Evolutionary conservation across 139 green algal species (phyloP), one percentile per base, ranked within the genome.

Genomic region (Chlorella sp.): DNA sequence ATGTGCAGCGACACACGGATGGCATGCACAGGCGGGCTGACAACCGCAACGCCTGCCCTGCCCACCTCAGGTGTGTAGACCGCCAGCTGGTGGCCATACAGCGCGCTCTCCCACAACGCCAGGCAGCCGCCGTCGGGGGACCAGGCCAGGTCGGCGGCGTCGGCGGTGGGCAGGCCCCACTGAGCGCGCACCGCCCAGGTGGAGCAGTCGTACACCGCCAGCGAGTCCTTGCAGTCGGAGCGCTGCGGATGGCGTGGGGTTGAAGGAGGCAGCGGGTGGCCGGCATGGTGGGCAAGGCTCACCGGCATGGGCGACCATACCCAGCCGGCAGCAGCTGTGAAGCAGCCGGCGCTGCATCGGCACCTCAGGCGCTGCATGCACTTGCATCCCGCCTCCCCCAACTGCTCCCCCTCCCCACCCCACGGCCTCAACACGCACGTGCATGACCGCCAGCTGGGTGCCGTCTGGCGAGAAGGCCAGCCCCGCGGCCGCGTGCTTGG

Each of bases 381-480:
- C n/a, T 2, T 70, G 30, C 64, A 13, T 32, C 30, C 64, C 64
- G 28, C 38, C 64, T 20, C 64, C 64, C 64, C 30, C 6, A 30
- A 34, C 6, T 22, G 16, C 58, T n/a, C n/a, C n/a, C n/a, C n/a
- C n/a, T n/a, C n/a, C n/a, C n/a, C n/a, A n/a, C n/a, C n/a, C n/a
- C n/a, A n/a, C n/a, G n/a, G n/a, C n/a, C n/a, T n/a, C n/a, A n/a
- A n/a, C n/a, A 24, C 51, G 78, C 83, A 96, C 94, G 91, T 96
- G 91, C 32, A 92, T 80, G 46, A 98, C 82, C 16, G 95, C 93
- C 86, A 99, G 90, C 34, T 89, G 85, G 24, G 58, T 56, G 64
- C 92, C 94, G 32, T 96, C 92, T 2, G 88, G 91, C 40, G 85
- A 92, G 90, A 98, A 98, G 4, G 85, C 88, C 32, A 97, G 82